These are phyloP conservation scores for Papiliotrema flavescens DNA, from an alignment of 1,284 basidiomycete species.

Conservation along the genomic window DNA sequence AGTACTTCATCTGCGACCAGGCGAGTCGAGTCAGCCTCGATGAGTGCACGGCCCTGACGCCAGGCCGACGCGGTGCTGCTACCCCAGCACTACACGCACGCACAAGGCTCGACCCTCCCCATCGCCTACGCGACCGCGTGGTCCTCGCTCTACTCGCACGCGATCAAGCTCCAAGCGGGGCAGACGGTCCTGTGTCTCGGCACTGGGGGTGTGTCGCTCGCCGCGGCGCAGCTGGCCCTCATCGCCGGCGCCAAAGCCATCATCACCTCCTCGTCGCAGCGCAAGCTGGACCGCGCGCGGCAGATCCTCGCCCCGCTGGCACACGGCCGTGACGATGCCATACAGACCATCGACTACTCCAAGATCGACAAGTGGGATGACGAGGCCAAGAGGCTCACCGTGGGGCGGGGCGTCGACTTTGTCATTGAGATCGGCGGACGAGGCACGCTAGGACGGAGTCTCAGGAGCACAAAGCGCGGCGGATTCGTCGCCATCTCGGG, in stretches of 20 bases:
- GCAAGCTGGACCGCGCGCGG: conserved; percentile 42
- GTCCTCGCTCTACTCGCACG: conserved; percentile 48
- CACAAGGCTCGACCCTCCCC: conserved; percentile 46
- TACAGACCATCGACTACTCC: conserved; percentile 40
- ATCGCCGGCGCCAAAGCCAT: conserved; percentile 44
- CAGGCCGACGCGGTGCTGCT: conserved; percentile 34
- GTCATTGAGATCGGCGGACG: conserved; percentile 45
- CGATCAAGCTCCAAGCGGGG: conserved; percentile 43
- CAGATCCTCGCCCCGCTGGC: conserved; percentile 30
- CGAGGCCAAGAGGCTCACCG: conserved; percentile 39
- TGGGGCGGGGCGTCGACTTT: conserved; percentile 36
- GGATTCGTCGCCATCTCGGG: conserved; percentile 37
- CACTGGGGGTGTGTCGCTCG: conserved; percentile 52
- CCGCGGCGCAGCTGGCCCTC: conserved; percentile 47
- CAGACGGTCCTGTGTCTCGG: conserved; percentile 49
- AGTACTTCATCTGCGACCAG: conserved; percentile 34
- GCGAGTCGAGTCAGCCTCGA: too few relatives aligned
- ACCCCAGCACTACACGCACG: conserved; percentile 43
- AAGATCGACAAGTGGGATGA: conserved; percentile 46
- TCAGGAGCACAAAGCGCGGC: conserved; percentile 27
- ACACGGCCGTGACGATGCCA: conserved; percentile 7
- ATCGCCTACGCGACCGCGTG: conserved; percentile 49
- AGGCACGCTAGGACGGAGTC: conserved; percentile 31
- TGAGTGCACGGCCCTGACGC: too few relatives aligned
- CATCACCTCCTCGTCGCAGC: conserved; percentile 47